These are phyloP conservation scores for Kondoa malvinella DNA, from an alignment of 768 basidiomycete genomes.

Conservation along the genomic window DNA sequence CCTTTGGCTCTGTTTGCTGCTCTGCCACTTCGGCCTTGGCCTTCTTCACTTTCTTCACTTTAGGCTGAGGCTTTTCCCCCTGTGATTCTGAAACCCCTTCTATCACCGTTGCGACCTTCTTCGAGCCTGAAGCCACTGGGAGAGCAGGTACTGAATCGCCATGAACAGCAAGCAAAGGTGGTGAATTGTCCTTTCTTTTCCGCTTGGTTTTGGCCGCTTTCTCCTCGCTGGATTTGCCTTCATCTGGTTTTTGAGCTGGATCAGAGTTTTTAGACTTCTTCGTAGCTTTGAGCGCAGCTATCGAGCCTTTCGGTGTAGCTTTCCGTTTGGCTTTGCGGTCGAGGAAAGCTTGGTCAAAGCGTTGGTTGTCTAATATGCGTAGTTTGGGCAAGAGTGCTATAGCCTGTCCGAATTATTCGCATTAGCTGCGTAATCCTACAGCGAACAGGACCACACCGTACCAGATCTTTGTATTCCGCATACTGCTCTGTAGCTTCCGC, in stretches of 20 bases:
- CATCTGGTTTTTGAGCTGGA: too few relatives aligned
- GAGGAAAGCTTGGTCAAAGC: background rate
- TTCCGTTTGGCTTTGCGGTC: background rate
- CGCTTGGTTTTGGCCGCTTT: too few relatives aligned
- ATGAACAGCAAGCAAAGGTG: too few relatives aligned
- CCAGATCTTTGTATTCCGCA: background rate
- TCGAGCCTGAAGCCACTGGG: too few relatives aligned
- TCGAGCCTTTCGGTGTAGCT: background rate
- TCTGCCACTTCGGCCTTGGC: too few relatives aligned
- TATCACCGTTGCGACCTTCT: too few relatives aligned
- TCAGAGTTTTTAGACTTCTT: too few relatives aligned
- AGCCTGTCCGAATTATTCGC: background rate
- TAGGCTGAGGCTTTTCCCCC: background rate
- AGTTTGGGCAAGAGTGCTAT: background rate
- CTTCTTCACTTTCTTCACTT: background rate
- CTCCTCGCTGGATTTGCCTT: too few relatives aligned
- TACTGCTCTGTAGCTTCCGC: background rate
- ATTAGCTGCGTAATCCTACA: background rate
- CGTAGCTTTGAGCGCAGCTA: too few relatives aligned
- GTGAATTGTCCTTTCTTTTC: too few relatives aligned
- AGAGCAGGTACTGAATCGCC: too few relatives aligned
- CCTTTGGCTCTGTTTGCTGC: too few relatives aligned
- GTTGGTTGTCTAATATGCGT: background rate
- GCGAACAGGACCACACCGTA: background rate
- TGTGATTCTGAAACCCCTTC: background rate